Evolutionary conservation across 768 basidiomycete species (phyloP).

Genomic region (Clitopilus hobsonii): DNA sequence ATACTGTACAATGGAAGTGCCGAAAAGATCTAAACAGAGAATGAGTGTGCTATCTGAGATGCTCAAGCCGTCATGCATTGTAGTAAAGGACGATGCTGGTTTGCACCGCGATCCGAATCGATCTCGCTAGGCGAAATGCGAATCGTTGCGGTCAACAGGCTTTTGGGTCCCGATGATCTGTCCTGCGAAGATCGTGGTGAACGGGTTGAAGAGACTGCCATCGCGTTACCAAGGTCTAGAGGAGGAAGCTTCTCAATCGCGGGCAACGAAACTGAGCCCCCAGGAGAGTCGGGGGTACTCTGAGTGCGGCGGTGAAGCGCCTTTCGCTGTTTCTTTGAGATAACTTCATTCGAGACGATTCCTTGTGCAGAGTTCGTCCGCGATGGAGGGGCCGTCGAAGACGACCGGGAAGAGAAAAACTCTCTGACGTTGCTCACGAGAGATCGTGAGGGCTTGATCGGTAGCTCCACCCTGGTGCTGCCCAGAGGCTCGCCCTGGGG

Average conservation of each 20-base stretch:
- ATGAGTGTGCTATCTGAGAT: neutral
- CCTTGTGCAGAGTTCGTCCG: constrained; percentile 14
- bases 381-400: constrained; percentile 28
- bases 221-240: constrained; percentile 19
- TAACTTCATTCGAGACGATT: constrained; percentile 9
- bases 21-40: constrained; percentile 3
- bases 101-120: constrained; percentile 14
- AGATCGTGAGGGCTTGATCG: constrained; percentile 34
- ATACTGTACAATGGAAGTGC: neutral
- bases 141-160: constrained; percentile 9
- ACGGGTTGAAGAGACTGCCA: neutral
- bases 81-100: constrained; percentile 30
- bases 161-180: constrained; percentile 7
- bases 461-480: constrained; percentile 12
- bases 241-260: constrained; percentile 13
- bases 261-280: constrained; percentile 9
- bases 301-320: constrained; percentile 47
- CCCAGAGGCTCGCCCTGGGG: constrained; percentile 5
- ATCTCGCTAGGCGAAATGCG: constrained; percentile 7
- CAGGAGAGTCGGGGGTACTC: constrained; percentile 44
- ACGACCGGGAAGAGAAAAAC: constrained; percentile 48
- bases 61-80: constrained; percentile 26
- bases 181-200: constrained; percentile 8
- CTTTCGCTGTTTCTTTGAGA: constrained; percentile 17
- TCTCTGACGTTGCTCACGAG: constrained; percentile 61